A percentile compares a stretch with the other conserved stretches of the same genome.
Conservation (phyloP, 257 asterid genomes). For the Solanum pennellii region DNA sequence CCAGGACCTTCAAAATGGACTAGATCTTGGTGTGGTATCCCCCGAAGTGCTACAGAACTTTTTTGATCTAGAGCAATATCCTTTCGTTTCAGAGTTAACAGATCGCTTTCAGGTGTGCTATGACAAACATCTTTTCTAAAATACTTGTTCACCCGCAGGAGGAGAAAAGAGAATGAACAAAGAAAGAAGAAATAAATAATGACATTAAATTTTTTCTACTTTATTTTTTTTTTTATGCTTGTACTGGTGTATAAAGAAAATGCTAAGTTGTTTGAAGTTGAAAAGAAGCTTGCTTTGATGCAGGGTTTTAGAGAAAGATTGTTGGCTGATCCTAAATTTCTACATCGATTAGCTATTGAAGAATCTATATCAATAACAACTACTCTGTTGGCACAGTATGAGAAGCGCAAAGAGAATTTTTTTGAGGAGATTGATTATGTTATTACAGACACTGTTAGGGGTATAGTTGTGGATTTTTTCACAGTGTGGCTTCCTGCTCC, state of each 20-base stretch:
- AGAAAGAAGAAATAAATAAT: neutral
- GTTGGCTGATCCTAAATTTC: slow-evolving; percentile 89
- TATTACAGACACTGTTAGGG: slow-evolving; percentile 68
- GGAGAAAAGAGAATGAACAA: neutral
- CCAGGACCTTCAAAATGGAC: slow-evolving; percentile 92
- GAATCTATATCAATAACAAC: slow-evolving; percentile 92
- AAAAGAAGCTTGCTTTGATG: slow-evolving; percentile 5
- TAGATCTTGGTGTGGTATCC: slow-evolving; percentile 91
- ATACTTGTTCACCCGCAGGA: neutral
- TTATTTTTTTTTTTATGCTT: neutral
- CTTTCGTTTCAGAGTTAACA: slow-evolving; percentile 55
- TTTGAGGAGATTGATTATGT: slow-evolving; percentile 88
- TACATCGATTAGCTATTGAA: slow-evolving; percentile 86
- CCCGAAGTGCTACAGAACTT: slow-evolving; percentile 92
- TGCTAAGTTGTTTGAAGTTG: neutral
- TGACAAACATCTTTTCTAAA: neutral
- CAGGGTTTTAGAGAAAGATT: slow-evolving; percentile 95
- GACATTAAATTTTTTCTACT: neutral
- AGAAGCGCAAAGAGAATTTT: slow-evolving; percentile 75
- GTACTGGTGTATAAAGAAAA: neutral
- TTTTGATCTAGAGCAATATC: slow-evolving; percentile 82
- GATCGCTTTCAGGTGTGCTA: slow-evolving; percentile 64
- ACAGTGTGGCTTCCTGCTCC: slow-evolving; percentile 99
- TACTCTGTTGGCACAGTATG: slow-evolving; percentile 80
- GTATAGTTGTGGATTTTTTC: slow-evolving; percentile 81